Conservation (phyloP, 1,139 yeast species). For the Saccharomyces pastorianus region DNA sequence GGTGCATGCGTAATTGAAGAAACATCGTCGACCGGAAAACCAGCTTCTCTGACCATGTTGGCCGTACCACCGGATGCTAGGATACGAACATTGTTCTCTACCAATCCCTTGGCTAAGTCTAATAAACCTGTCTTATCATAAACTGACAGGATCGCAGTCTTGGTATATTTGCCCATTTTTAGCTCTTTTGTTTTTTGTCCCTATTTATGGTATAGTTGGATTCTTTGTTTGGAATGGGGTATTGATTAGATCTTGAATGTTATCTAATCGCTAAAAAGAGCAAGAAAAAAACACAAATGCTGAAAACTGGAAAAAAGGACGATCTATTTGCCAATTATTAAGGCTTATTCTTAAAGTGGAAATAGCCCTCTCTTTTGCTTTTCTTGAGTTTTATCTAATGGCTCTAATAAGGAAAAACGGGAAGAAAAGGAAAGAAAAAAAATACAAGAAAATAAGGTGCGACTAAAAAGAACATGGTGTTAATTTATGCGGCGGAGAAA, state of each 20-base stretch:
- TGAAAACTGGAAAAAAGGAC: not conserved
- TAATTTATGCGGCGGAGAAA: not conserved
- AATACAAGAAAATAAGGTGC: not conserved
- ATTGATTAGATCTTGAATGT: not conserved
- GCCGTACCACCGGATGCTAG: conserved; percentile 98
- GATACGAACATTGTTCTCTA: conserved; percentile 78
- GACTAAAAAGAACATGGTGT: not conserved
- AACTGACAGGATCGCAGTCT: conserved; percentile 92
- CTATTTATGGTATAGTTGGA: not conserved
- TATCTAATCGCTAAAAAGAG: not conserved
- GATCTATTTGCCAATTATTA: not conserved
- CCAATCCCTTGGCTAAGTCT: conserved; percentile 92
- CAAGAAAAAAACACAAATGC: not conserved
- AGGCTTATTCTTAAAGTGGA: not conserved
- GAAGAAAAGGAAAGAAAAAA: not conserved
- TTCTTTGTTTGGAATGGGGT: not conserved
- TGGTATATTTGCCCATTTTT: conserved; percentile 37
- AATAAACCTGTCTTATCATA: conserved; percentile 94
- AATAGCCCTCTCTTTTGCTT: not conserved
- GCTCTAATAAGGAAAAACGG: not conserved
- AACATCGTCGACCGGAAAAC: conserved; percentile 95
- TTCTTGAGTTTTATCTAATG: not conserved
- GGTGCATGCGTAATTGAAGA: conserved; percentile 95
- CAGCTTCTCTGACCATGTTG: conserved; percentile 87
- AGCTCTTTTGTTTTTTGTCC: not conserved